Evolutionary conservation across 2,329 filamentous ascomycete species (phyloP).

Genomic region (Colletotrichum sp.): DNA sequence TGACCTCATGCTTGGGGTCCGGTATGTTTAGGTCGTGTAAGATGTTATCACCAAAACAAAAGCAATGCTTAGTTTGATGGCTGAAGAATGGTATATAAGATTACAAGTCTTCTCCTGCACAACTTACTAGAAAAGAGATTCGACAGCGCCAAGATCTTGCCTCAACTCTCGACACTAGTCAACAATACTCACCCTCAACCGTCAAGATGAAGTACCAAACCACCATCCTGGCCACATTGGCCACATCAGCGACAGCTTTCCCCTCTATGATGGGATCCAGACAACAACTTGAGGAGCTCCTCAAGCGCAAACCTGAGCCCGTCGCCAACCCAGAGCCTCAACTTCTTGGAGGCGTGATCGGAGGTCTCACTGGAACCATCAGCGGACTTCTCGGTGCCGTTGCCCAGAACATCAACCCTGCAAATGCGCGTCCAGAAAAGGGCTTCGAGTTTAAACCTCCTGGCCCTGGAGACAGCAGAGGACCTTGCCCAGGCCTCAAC

Average conservation of each 20-base stretch:
- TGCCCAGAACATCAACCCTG: not conserved
- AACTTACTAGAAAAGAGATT: not conserved
- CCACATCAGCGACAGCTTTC: not conserved
- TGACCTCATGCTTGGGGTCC: not conserved
- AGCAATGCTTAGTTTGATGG: no score
- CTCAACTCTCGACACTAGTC: not conserved
- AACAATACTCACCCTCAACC: not conserved
- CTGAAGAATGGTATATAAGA: not conserved
- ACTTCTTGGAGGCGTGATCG: not conserved
- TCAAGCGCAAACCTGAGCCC: not conserved
- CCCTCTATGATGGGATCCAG: not conserved
- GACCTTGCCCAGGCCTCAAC: conserved; percentile 48
- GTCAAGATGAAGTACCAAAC: not conserved
- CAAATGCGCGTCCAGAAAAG: conserved; percentile 2
- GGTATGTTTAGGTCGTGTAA: not conserved
- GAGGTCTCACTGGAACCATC: not conserved
- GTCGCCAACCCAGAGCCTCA: conserved; percentile 2
- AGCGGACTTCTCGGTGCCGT: conserved; percentile 7
- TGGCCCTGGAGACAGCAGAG: not conserved
- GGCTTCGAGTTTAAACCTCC: conserved; percentile 7
- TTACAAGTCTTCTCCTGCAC: not conserved
- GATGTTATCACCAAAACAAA: not conserved
- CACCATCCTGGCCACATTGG: not conserved
- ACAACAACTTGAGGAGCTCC: not conserved
- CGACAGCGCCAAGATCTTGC: not conserved